phyloP scores from a whole-genome alignment of 805 yeast genomes.

The Nakazawaea holstii region DNA sequence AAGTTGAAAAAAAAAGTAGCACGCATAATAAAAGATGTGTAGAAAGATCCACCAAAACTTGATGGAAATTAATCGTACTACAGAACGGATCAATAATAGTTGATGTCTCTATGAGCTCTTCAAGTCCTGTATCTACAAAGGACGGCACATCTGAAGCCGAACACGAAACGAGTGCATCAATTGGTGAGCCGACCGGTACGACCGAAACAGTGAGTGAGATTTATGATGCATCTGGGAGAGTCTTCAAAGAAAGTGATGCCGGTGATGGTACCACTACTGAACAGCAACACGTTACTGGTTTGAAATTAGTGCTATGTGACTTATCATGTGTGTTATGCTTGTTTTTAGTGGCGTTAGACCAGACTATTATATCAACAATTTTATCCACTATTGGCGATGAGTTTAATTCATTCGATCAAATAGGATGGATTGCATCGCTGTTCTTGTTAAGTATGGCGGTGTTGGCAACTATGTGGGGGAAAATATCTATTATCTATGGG shows the following conservation, averaged over 20 bases:
- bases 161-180: not conserved
- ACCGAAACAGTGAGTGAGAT: not conserved
- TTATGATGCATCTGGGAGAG: constrained; percentile 3
- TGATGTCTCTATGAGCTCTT: no score
- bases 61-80: no score
- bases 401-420: constrained; percentile 42
- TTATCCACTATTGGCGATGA: constrained; percentile 43
- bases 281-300: constrained; percentile 22
- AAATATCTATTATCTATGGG: constrained; percentile 50
- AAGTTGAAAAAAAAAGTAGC: no score
- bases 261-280: constrained; percentile 31
- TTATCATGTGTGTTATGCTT: constrained; percentile 13
- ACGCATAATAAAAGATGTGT: no score
- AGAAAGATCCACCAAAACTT: no score
- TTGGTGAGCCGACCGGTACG: not conserved
- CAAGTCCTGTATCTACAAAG: not conserved
- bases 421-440: constrained; percentile 57
- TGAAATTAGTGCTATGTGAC: constrained; percentile 11
- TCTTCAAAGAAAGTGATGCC: constrained; percentile 24
- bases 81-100: no score
- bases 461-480: constrained; percentile 53
- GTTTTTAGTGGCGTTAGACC: constrained; percentile 43
- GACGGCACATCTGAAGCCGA: not conserved
- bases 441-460: constrained; percentile 50
- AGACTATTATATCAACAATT: constrained; percentile 51